Percentiles rank a stretch among this genome's conserved stretches.
Evolutionary conservation across 2,329 filamentous ascomycete species (phyloP).

Genomic region (Ilyonectria robusta): DNA sequence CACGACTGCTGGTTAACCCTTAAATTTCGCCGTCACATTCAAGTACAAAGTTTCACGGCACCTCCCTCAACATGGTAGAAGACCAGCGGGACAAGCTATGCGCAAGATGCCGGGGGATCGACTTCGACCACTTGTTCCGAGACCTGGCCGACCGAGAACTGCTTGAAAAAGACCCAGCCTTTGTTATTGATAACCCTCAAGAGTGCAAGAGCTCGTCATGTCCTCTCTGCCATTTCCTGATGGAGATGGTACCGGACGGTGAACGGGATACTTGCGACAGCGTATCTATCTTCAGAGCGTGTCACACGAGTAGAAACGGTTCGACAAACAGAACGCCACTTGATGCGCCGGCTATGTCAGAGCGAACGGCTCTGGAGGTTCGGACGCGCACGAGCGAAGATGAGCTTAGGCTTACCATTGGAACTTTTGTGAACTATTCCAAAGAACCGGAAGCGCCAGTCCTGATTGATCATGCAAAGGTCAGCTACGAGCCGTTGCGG

Average conservation of each 20-base stretch:
- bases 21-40: no score
- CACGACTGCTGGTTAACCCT: background rate
- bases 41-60: background rate
- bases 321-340: background rate
- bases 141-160: background rate
- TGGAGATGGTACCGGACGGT: slow-evolving; percentile 8
- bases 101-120: background rate
- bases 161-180: background rate
- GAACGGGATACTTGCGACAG: background rate
- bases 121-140: background rate
- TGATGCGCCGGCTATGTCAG: background rate
- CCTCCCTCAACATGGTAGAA: background rate
- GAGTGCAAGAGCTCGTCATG: slow-evolving; percentile 13
- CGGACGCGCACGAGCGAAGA: background rate
- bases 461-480: slow-evolving; percentile 35
- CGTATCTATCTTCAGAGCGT: background rate
- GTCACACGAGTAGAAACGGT: background rate
- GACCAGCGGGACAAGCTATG: background rate
- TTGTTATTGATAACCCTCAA: slow-evolving; percentile 6
- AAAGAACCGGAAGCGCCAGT: slow-evolving; percentile 25
- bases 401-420: no score
- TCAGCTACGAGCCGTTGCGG: slow-evolving; percentile 8
- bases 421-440: slow-evolving; percentile 14
- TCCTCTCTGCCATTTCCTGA: slow-evolving; percentile 7
- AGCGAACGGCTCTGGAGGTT: background rate